Evolutionary conservation across 371 early-diverging fungal genomes (phyloP).

Genomic region (Mucor saturninus): DNA sequence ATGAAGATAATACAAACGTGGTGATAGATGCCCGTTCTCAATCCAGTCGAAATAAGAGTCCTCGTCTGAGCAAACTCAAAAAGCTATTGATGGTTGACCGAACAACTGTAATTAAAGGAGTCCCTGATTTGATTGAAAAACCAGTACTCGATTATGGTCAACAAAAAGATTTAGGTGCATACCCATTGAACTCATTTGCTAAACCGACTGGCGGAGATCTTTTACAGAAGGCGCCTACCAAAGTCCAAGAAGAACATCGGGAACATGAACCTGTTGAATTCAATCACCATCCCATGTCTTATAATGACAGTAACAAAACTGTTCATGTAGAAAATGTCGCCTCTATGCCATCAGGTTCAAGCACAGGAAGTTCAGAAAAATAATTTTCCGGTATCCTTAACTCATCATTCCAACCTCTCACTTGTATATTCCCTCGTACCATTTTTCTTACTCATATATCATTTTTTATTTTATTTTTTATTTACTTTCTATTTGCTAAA

Average conservation of each 20-base stretch:
- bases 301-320: background rate
- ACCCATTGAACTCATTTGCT: background rate
- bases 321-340: background rate
- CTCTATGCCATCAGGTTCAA: background rate
- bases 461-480: background rate
- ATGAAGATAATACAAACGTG: conserved; percentile 5
- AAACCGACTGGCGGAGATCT: conserved; percentile 17
- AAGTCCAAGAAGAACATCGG: conserved; percentile 13
- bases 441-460: background rate
- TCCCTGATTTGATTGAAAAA: conserved; percentile 45
- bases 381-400: background rate
- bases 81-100: conserved; percentile 31
- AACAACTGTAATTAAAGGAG: conserved; percentile 36
- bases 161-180: conserved; percentile 36
- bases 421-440: background rate
- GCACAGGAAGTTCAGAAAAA: background rate
- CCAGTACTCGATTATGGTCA: conserved; percentile 47
- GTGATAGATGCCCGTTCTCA: background rate
- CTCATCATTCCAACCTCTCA: background rate
- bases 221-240: conserved; percentile 20
- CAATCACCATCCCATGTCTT: conserved; percentile 16
- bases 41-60: conserved; percentile 8
- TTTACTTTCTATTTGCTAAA: background rate
- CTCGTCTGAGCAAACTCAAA: conserved; percentile 20
- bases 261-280: conserved; percentile 11